Conservation (phyloP, 441 rosid genomes). For the Daphne laureola region DNA sequence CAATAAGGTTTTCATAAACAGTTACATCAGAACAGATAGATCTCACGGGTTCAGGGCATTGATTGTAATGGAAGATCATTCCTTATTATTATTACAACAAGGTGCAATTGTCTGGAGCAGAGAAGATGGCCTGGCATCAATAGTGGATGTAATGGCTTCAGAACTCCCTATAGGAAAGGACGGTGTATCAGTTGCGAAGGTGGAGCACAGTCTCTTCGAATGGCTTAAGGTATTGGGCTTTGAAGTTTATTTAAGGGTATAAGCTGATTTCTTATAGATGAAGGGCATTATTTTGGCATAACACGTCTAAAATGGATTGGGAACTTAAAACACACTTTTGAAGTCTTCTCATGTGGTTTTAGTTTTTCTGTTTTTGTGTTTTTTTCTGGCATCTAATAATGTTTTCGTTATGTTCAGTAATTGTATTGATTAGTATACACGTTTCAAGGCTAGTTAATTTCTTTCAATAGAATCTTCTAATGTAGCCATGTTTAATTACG, state of each 20-base stretch:
- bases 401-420: no score
- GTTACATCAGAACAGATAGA: slow-evolving; percentile 81
- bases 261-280: no score
- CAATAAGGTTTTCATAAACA: slow-evolving; percentile 84
- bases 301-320: not conserved
- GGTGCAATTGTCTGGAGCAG: slow-evolving; percentile 94
- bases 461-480: no score
- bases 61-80: slow-evolving; percentile 98
- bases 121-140: slow-evolving; percentile 94
- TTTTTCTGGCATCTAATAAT: no score
- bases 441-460: no score
- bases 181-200: slow-evolving; percentile 94
- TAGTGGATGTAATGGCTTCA: slow-evolving; percentile 71
- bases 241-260: not conserved
- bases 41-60: slow-evolving; percentile 93
- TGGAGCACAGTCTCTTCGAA: slow-evolving; percentile 84
- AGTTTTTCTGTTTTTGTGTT: no score
- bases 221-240: slow-evolving; percentile 80
- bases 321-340: no score
- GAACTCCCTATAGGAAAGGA: slow-evolving; percentile 86
- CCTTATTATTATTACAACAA: slow-evolving; percentile 84
- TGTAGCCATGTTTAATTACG: no score
- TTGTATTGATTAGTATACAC: no score
- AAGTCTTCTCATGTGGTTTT: no score
- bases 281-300: not conserved